Percentiles rank a stretch among this genome's conserved stretches.
These are phyloP conservation scores for Clohesyomyces aquaticus DNA, from an alignment of 495 filamentous ascomycete species.

Conservation along the genomic window DNA sequence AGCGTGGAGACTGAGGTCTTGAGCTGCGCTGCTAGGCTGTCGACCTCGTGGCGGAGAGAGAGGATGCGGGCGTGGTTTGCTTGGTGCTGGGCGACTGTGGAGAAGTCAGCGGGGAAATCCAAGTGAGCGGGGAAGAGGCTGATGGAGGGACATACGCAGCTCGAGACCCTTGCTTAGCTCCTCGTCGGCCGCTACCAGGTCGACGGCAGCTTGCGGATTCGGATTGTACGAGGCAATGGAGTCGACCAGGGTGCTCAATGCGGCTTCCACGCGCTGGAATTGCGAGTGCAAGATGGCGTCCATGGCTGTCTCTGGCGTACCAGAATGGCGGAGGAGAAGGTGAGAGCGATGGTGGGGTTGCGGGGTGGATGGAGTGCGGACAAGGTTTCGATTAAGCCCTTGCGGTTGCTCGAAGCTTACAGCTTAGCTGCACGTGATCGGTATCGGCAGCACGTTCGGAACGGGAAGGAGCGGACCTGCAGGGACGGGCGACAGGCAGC, in stretches of 20 bases:
- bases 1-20: slow-evolving; percentile 62
- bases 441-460: not conserved
- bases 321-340: not conserved
- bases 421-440: not conserved
- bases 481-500: not conserved
- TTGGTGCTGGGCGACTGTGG: slow-evolving; percentile 68
- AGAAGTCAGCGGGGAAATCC: not conserved
- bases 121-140: not conserved
- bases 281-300: slow-evolving; percentile 60
- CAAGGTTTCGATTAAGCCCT: not conserved
- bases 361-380: slow-evolving; percentile 3
- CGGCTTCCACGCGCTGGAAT: slow-evolving; percentile 70
- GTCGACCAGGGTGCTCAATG: slow-evolving; percentile 67
- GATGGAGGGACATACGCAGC: slow-evolving; percentile 55
- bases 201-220: slow-evolving; percentile 61
- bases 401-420: not conserved
- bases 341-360: not conserved
- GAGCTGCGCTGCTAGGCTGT: slow-evolving; percentile 63
- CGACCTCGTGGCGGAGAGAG: slow-evolving; percentile 62
- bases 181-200: slow-evolving; percentile 69
- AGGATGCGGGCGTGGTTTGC: slow-evolving; percentile 66
- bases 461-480: not conserved
- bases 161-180: slow-evolving; percentile 63
- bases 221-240: slow-evolving; percentile 81
- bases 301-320: slow-evolving; percentile 50